phyloP scores from a whole-genome alignment of 768 basidiomycete genomes.

The Kwoniella europaea region DNA sequence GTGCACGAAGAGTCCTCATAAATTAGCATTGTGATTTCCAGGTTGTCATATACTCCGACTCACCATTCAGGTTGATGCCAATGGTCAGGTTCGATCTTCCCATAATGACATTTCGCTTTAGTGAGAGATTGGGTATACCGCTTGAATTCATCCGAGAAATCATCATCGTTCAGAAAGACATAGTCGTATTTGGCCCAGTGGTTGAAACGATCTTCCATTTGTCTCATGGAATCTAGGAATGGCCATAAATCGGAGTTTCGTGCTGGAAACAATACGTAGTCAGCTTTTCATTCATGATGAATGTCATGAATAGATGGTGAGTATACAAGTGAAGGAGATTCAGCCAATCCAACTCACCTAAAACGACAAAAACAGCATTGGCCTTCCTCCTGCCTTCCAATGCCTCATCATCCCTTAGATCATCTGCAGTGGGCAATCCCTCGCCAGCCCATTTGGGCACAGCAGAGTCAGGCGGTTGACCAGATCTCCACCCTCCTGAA shows the following conservation, averaged over 20 bases:
- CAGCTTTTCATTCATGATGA: too few species aligned
- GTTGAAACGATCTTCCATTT: constrained; percentile 89
- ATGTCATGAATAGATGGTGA: neutral
- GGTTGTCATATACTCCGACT: constrained; percentile 4
- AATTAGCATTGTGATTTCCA: neutral
- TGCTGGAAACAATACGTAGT: constrained; percentile 26
- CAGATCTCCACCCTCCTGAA: constrained; percentile 20
- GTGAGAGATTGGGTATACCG: constrained; percentile 63
- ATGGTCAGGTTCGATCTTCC: constrained; percentile 66
- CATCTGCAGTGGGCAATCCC: constrained; percentile 31
- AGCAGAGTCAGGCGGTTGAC: constrained; percentile 33
- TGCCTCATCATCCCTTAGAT: constrained; percentile 31
- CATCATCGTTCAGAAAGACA: constrained; percentile 79
- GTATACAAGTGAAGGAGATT: neutral
- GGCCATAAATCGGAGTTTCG: constrained; percentile 58
- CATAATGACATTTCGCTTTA: constrained; percentile 68
- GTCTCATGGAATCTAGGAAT: constrained; percentile 70
- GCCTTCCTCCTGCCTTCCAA: constrained; percentile 62
- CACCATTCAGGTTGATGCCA: constrained; percentile 75
- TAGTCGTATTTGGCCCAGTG: constrained; percentile 75
- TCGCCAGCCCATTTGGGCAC: constrained; percentile 31
- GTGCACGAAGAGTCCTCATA: neutral
- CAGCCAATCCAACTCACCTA: constrained; percentile 59
- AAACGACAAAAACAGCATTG: constrained; percentile 80
- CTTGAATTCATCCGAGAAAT: constrained; percentile 53